These are phyloP conservation scores for Leptographium flavum DNA, from an alignment of 2,329 filamentous ascomycete genomes.

Conservation along the genomic window DNA sequence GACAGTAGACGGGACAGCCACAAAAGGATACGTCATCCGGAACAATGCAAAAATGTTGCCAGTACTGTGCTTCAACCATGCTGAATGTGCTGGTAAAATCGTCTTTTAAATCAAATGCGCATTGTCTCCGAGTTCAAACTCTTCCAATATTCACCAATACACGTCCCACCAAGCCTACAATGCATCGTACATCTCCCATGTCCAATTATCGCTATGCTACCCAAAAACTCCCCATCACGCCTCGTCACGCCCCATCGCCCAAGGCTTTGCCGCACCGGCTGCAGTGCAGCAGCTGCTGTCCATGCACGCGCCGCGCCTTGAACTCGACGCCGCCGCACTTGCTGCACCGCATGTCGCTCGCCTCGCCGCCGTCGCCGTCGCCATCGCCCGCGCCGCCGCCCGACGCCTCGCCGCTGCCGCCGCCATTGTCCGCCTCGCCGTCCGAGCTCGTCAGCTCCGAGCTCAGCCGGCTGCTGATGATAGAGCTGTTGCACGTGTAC, in stretches of 20 bases:
- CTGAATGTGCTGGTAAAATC: too few species aligned
- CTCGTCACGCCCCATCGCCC: background rate
- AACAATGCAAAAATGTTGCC: too few species aligned
- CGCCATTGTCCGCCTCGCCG: slow-evolving; percentile 7
- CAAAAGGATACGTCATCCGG: too few species aligned
- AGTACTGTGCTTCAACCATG: too few species aligned
- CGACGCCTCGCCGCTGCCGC: slow-evolving; percentile 10
- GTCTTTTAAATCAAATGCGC: too few species aligned
- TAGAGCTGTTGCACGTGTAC: slow-evolving; percentile 18
- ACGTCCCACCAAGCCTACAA: too few species aligned
- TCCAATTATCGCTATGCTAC: too few species aligned
- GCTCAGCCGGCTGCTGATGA: slow-evolving; percentile 41
- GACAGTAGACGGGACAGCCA: too few species aligned
- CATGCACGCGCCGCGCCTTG: slow-evolving; percentile 39
- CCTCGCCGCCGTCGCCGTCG: slow-evolving; percentile 10
- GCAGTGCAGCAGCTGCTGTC: slow-evolving; percentile 45
- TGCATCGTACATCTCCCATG: too few species aligned
- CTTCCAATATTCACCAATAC: too few species aligned
- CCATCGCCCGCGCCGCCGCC: slow-evolving; percentile 23
- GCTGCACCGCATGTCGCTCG: slow-evolving; percentile 35
- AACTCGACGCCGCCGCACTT: slow-evolving; percentile 50
- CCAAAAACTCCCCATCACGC: too few species aligned
- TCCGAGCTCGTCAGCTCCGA: slow-evolving; percentile 34
- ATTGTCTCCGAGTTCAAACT: too few species aligned
- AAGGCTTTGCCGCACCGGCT: slow-evolving; percentile 32